These are phyloP conservation scores for Stipa capillata DNA, from an alignment of 176 grass and related monocot species.

Conservation along the genomic window DNA sequence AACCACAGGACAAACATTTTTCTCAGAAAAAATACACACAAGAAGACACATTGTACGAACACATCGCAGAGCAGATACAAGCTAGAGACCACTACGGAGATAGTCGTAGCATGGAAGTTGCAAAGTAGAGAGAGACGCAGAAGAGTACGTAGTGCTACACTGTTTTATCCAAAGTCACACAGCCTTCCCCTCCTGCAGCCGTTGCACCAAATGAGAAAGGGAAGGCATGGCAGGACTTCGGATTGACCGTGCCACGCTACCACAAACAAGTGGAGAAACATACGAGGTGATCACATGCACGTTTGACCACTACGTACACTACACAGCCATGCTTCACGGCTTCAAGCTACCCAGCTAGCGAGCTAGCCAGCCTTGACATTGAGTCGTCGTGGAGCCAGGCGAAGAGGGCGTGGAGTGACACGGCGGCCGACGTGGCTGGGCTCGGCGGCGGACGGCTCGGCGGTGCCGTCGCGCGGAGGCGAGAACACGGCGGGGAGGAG, in stretches of 20 bases:
- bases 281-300: background rate
- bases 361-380: background rate
- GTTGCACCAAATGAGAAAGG: background rate
- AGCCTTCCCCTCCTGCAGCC: background rate
- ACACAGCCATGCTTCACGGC: background rate
- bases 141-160: too few species aligned
- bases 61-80: too few species aligned
- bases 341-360: background rate
- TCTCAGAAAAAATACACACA: too few species aligned
- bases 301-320: background rate
- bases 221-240: background rate
- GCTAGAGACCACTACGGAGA: too few species aligned
- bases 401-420: background rate
- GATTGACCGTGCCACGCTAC: background rate
- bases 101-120: too few species aligned
- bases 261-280: background rate
- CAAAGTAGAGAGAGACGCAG: too few species aligned
- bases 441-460: background rate
- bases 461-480: slow-evolving; percentile 45
- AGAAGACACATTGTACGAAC: too few species aligned
- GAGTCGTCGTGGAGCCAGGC: background rate
- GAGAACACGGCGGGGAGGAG: slow-evolving; percentile 50
- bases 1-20: too few species aligned
- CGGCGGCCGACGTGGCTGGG: background rate
- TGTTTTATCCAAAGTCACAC: slow-evolving; percentile 22